Evolutionary conservation across 495 filamentous ascomycete genomes (phyloP).

Genomic region (Staphylotrichum longicolle): DNA sequence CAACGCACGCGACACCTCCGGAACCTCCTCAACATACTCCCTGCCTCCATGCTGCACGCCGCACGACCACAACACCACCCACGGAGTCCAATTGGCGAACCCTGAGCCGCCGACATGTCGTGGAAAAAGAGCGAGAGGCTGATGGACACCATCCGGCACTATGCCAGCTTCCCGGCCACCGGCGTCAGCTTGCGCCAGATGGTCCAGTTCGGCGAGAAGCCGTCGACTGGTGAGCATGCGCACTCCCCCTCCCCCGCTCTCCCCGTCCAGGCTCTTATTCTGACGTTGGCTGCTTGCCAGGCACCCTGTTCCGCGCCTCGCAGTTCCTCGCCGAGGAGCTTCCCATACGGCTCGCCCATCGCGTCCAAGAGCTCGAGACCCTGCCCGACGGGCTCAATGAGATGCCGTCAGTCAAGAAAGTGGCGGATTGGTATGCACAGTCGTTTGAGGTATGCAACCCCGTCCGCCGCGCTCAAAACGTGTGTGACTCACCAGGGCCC

Average conservation of each 20-base stretch:
- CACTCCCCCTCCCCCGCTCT: conserved; percentile 6
- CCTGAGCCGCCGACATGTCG: conserved; percentile 58
- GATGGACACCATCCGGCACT: conserved; percentile 99
- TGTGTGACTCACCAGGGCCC: conserved; percentile 27
- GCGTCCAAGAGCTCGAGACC: conserved; percentile 87
- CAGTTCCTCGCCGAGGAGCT: conserved; percentile 98
- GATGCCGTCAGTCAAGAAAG: conserved; percentile 94
- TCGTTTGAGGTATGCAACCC: conserved; percentile 82
- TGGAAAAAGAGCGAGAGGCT: conserved; percentile 87
- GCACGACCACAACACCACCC: conserved; percentile 32
- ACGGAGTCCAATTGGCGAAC: conserved; percentile 34
- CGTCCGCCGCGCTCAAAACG: conserved; percentile 2
- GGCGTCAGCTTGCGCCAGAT: conserved; percentile 96
- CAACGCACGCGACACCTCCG: neutral
- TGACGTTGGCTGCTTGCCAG: conserved; percentile 42
- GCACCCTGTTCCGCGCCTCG: conserved; percentile 93
- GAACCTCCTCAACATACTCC: neutral
- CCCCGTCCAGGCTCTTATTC: conserved; percentile 15
- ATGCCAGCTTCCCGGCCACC: conserved; percentile 94
- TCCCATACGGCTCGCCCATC: conserved; percentile 92
- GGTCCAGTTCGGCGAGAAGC: conserved; percentile 95
- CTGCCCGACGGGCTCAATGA: conserved; percentile 97
- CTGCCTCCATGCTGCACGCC: conserved; percentile 29
- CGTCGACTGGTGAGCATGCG: conserved; percentile 68
- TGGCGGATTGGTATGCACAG: conserved; percentile 98